Percentiles rank a stretch among this genome's conserved stretches.
These are phyloP conservation scores for Juncus inflexus DNA, from an alignment of 176 grass and related monocot species.

Conservation along the genomic window DNA sequence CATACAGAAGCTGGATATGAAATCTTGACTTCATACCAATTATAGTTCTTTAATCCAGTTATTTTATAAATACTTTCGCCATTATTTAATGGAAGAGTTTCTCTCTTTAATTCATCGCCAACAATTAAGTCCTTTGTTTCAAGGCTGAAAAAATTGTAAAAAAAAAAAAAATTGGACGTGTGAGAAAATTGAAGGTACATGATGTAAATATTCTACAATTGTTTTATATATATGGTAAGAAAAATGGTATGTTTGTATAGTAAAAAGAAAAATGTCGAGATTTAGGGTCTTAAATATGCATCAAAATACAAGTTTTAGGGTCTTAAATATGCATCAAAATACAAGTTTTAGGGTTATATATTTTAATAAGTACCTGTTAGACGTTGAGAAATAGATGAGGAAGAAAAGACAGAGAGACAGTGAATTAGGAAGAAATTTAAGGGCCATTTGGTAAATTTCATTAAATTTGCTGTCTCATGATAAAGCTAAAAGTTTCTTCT, in stretches of 20 bases:
- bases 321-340: conserved; percentile 4
- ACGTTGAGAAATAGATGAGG: background rate
- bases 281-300: background rate
- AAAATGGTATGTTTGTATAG: no score
- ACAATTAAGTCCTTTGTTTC: conserved; percentile 42
- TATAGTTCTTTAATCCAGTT: conserved; percentile 35
- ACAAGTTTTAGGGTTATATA: background rate
- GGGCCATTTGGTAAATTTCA: conserved; percentile 7
- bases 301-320: background rate
- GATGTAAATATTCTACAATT: no score
- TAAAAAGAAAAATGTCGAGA: no score
- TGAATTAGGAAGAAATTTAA: background rate
- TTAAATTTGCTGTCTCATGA: no score
- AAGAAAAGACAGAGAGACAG: conserved; percentile 15
- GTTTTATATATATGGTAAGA: no score
- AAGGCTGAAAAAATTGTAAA: conserved; percentile 30
- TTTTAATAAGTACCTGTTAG: conserved; percentile 8
- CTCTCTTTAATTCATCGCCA: conserved; percentile 47
- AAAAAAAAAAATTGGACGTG: no score
- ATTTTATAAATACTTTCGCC: conserved; percentile 53
- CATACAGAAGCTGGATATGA: conserved; percentile 86
- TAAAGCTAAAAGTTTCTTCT: no score
- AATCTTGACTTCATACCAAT: conserved; percentile 95
- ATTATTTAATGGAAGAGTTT: conserved; percentile 48
- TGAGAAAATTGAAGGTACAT: no score